These are phyloP conservation scores for Acanthamoeba healyi DNA, from an alignment of 208 protist genomes.

Conservation along the genomic window DNA sequence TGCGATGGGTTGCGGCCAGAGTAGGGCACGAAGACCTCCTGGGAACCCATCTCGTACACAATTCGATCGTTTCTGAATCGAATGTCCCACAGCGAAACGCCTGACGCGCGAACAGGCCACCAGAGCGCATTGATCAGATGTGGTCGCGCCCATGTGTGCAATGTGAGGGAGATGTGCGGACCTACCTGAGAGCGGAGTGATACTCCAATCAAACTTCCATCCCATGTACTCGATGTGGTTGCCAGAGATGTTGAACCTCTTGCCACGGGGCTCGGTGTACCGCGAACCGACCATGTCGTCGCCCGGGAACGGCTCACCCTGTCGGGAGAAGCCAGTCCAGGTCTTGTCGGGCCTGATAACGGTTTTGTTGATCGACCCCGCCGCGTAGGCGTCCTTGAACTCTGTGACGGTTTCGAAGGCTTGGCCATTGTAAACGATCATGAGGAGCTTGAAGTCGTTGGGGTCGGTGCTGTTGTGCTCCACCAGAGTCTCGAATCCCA, in stretches of 20 bases:
- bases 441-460: background rate
- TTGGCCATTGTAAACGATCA: conserved; percentile 27
- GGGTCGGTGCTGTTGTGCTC: conserved; percentile 13
- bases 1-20: background rate
- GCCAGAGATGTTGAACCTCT: background rate
- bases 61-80: background rate
- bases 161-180: no score
- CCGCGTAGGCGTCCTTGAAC: conserved; percentile 20
- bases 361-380: background rate
- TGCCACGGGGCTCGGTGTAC: background rate
- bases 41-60: background rate
- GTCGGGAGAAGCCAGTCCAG: background rate
- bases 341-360: background rate
- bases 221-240: background rate
- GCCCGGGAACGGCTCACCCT: background rate
- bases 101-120: background rate
- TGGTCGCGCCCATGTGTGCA: no score
- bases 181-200: background rate
- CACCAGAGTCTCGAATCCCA: conserved; percentile 15
- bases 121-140: no score
- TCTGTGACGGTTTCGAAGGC: background rate
- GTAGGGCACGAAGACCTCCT: conserved; percentile 60
- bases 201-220: background rate
- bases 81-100: background rate
- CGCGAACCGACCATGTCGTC: background rate